These are phyloP conservation scores for Gossypium davidsonii DNA, from an alignment of 441 rosid species.

Conservation along the genomic window DNA sequence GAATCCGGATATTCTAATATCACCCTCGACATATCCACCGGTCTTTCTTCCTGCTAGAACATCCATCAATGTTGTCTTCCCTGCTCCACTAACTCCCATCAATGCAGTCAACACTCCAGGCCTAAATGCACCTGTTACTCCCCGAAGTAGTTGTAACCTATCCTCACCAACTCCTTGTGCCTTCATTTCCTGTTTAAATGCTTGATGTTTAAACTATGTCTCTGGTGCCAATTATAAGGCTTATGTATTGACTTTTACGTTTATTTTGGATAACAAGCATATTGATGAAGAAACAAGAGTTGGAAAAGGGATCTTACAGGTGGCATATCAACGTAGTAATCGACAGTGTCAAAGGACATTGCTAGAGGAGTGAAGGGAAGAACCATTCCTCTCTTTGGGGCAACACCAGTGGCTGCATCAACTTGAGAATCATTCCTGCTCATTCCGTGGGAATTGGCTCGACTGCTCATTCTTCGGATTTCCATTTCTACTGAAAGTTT, in stretches of 20 bases:
- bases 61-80: constrained; percentile 96
- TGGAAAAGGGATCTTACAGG: constrained; percentile 36
- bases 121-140: constrained; percentile 77
- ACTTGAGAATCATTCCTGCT: constrained; percentile 29
- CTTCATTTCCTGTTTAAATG: constrained; percentile 66
- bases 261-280: neutral
- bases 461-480: constrained; percentile 42
- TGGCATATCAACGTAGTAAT: constrained; percentile 90
- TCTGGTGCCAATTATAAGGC: neutral
- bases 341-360: constrained; percentile 71
- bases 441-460: constrained; percentile 20
- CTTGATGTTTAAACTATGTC: neutral
- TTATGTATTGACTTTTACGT: neutral
- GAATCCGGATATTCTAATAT: constrained; percentile 69
- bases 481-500: constrained; percentile 45
- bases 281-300: neutral
- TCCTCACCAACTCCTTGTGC: constrained; percentile 68
- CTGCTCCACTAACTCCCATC: constrained; percentile 98
- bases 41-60: constrained; percentile 93
- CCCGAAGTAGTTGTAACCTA: constrained; percentile 60
- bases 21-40: constrained; percentile 82
- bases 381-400: constrained; percentile 75
- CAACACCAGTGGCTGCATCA: constrained; percentile 31
- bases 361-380: constrained; percentile 85
- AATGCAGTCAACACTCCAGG: constrained; percentile 88